Conservation (phyloP, 169 alveolate species). For the Eimeria tenella region DNA sequence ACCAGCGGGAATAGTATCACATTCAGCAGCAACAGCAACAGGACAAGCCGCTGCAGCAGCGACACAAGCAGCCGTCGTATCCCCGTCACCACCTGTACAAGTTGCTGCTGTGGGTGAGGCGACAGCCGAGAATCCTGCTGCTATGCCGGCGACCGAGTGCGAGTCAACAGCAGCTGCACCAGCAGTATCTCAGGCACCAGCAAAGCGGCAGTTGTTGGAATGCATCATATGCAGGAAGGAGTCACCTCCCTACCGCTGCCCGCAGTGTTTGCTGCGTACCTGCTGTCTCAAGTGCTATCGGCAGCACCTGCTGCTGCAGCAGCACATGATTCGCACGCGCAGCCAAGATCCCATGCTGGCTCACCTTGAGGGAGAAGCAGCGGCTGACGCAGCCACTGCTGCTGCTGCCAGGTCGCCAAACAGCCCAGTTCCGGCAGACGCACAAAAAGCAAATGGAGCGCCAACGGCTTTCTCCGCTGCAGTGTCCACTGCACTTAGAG, state of each 20-base stretch:
- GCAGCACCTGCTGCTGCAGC: conserved; percentile 59
- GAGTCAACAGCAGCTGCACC: not conserved
- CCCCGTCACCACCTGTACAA: not conserved
- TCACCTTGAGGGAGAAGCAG: conserved; percentile 37
- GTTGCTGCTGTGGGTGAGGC: not conserved
- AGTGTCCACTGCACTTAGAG: not conserved
- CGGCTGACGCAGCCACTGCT: conserved; percentile 10
- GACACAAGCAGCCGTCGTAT: not conserved
- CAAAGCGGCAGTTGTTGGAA: not conserved
- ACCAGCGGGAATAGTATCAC: too few relatives aligned
- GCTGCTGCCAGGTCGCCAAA: not conserved
- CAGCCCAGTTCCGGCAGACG: not conserved
- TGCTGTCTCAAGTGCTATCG: conserved; percentile 30
- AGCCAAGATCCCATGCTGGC: conserved; percentile 44
- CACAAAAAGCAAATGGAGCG: not conserved
- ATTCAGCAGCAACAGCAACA: too few relatives aligned
- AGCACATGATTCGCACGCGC: not conserved
- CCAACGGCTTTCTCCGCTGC: conserved; percentile 7
- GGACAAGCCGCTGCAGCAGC: not conserved
- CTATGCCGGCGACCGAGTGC: too few relatives aligned
- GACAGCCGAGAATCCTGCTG: too few relatives aligned
- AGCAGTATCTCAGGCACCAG: not conserved
- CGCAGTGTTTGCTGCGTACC: conserved; percentile 20
- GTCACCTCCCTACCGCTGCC: conserved; percentile 20
- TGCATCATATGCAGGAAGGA: not conserved